These are phyloP conservation scores for Aphanomyces euteiches DNA, from an alignment of 352 stramenopile genomes.

Conservation along the genomic window DNA sequence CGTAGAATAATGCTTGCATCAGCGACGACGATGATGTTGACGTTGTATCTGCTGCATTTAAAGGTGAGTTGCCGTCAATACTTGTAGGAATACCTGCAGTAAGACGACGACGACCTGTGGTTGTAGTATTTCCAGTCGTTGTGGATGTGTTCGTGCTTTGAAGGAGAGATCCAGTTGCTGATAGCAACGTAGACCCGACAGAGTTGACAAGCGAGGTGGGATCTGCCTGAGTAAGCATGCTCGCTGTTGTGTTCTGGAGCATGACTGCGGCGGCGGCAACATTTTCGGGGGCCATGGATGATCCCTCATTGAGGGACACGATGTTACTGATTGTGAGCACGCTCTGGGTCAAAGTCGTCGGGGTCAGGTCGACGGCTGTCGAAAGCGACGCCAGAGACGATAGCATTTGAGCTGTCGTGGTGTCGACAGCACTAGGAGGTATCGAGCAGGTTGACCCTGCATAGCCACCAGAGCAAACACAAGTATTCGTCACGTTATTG, in stretches of 20 bases:
- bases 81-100: too few relatives aligned
- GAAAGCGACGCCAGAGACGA: constrained; percentile 37
- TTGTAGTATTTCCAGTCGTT: not conserved
- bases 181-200: not conserved
- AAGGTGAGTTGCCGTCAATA: too few relatives aligned
- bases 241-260: constrained; percentile 42
- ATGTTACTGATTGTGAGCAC: constrained; percentile 37
- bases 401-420: constrained; percentile 47
- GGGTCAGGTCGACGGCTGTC: constrained; percentile 41
- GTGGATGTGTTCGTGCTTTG: constrained; percentile 5
- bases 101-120: not conserved
- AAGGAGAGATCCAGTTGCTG: not conserved
- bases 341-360: constrained; percentile 49
- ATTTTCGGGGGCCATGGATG: constrained; percentile 37
- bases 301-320: constrained; percentile 14
- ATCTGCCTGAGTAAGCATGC: constrained; percentile 44
- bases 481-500: constrained; percentile 34
- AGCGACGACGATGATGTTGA: constrained; percentile 22
- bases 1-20: constrained; percentile 43
- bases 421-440: constrained; percentile 37
- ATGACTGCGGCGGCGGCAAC: constrained; percentile 44
- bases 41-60: too few relatives aligned
- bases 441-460: constrained; percentile 49
- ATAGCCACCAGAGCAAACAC: constrained; percentile 41
- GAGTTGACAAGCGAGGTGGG: constrained; percentile 43